Conservation (phyloP, 129 eudicot genomes). For the Scalesia atractyloides region DNA sequence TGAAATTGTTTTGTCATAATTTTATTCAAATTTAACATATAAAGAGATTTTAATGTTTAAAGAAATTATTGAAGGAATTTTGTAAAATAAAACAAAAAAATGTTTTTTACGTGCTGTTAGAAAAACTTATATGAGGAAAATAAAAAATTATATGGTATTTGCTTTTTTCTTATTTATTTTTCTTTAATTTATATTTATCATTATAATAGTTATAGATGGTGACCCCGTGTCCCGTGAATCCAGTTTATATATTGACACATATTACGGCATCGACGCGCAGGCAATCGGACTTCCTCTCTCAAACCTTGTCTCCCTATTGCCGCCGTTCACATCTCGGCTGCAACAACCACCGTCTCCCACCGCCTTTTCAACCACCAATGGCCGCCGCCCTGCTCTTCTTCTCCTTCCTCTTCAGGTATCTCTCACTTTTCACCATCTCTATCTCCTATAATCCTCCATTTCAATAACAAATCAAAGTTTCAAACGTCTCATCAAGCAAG, state of each 20-base stretch:
- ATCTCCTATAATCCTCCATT: neutral
- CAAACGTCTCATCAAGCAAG: neutral
- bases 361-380: slow-evolving; percentile 13
- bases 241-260: neutral
- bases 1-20: no score
- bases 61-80: no score
- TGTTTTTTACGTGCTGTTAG: no score
- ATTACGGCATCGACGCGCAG: slow-evolving; percentile 26
- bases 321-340: slow-evolving; percentile 42
- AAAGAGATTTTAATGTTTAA: no score
- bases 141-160: no score
- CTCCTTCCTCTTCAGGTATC: slow-evolving; percentile 35
- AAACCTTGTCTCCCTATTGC: slow-evolving; percentile 24
- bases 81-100: no score
- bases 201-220: no score
- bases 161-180: no score
- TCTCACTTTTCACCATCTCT: neutral
- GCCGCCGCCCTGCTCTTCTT: slow-evolving; percentile 40
- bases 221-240: neutral
- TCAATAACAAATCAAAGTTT: neutral
- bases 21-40: no score
- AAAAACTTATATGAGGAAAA: no score
- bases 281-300: slow-evolving; percentile 10
- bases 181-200: no score
- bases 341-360: slow-evolving; percentile 19